phyloP scores from a whole-genome alignment of 2,329 filamentous ascomycete genomes.

The Aspergillus bombycis region DNA sequence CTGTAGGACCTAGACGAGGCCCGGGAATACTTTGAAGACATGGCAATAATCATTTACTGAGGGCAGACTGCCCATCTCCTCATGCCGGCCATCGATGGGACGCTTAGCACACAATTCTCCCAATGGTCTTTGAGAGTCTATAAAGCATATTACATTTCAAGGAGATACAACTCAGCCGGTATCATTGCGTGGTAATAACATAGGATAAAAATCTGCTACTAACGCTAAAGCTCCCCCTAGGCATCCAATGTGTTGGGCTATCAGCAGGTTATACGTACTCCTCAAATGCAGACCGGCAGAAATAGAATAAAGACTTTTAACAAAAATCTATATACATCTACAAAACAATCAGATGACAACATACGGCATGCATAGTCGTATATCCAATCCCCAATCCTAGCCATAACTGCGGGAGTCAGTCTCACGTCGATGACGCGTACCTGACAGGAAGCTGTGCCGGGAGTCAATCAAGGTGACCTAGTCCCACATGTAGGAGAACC shows the following conservation, averaged over 20 bases:
- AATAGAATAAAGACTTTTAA: background rate
- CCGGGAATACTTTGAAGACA: too few species aligned
- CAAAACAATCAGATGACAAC: background rate
- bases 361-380: background rate
- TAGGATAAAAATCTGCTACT: too few species aligned
- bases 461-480: too few species aligned
- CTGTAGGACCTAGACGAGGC: too few species aligned
- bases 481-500: too few species aligned
- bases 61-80: too few species aligned
- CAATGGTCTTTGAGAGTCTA: too few species aligned
- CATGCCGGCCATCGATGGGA: accelerated
- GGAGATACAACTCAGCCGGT: accelerated
- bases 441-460: too few species aligned
- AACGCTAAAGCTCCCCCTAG: too few species aligned
- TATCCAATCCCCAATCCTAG: background rate
- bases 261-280: background rate
- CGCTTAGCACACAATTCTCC: too few species aligned
- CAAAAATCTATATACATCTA: background rate
- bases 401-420: background rate
- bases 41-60: too few species aligned
- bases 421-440: background rate
- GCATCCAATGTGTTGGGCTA: accelerated
- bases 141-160: too few species aligned
- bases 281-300: background rate
- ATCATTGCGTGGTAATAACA: background rate